Conservation (phyloP, 495 filamentous ascomycete genomes). For the Recurvomyces mirabilis region DNA sequence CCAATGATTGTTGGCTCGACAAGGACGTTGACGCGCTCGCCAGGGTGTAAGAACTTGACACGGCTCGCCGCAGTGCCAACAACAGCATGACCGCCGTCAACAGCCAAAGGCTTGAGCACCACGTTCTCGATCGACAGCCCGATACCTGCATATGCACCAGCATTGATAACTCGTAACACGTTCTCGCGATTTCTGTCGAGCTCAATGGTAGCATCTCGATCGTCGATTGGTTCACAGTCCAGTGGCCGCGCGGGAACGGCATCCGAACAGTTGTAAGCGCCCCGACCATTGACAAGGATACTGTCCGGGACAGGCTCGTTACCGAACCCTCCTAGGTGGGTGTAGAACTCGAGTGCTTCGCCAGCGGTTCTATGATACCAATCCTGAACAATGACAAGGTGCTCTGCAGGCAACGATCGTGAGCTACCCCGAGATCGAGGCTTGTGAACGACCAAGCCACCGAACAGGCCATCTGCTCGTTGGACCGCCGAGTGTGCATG, state of each 20-base stretch:
- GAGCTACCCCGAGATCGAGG: conserved; percentile 11
- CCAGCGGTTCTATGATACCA: conserved; percentile 38
- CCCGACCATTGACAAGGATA: conserved; percentile 40
- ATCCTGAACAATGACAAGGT: conserved; percentile 41
- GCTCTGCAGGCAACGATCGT: conserved; percentile 26
- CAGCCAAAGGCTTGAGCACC: conserved; percentile 28
- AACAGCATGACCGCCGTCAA: conserved; percentile 37
- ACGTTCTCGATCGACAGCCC: conserved; percentile 29
- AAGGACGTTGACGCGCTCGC: conserved; percentile 40
- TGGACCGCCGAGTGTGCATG: conserved; percentile 15
- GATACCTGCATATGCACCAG: conserved; percentile 37
- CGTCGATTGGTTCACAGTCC: conserved; percentile 9
- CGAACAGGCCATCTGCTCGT: conserved; percentile 20
- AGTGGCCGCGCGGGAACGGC: conserved; percentile 20
- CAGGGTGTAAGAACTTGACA: conserved; percentile 38
- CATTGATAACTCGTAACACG: conserved; percentile 19
- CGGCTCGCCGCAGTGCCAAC: conserved; percentile 22
- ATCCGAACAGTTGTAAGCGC: conserved; percentile 39
- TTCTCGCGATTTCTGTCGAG: conserved; percentile 1
- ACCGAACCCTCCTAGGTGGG: conserved; percentile 1
- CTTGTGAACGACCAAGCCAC: conserved; percentile 19
- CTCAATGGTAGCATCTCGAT: conserved; percentile 13
- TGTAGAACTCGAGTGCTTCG: conserved; percentile 6
- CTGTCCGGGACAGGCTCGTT: conserved; percentile 35
- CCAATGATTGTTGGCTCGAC: conserved; percentile 11